phyloP scores from a whole-genome alignment of 2,329 filamentous ascomycete species.

The Hypoxylon sp. region DNA sequence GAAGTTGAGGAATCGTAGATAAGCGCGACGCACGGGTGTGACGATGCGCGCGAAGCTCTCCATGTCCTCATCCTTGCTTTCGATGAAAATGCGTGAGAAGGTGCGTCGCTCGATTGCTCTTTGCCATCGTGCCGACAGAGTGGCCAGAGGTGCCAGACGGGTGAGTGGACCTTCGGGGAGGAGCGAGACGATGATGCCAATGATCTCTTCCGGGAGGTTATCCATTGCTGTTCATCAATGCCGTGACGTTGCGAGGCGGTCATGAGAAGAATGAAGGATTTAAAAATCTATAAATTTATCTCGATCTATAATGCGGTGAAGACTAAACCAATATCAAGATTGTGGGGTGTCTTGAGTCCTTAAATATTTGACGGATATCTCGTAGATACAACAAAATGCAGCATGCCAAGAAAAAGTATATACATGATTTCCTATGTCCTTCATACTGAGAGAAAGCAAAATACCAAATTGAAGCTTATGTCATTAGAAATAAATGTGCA shows the following conservation, averaged over 20 bases:
- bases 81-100: not conserved
- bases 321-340: not conserved
- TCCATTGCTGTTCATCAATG: not conserved
- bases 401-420: not conserved
- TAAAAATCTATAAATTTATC: not conserved
- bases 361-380: not conserved
- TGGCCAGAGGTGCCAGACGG: not conserved
- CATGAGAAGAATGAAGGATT: not conserved
- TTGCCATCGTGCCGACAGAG: constrained; percentile 20
- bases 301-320: not conserved
- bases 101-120: constrained; percentile 10
- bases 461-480: not conserved
- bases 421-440: not conserved
- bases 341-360: not conserved
- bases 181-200: constrained; percentile 7
- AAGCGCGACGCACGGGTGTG: not conserved
- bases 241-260: not conserved
- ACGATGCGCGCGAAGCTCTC: not conserved
- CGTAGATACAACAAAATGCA: not conserved
- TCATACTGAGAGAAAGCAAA: not conserved
- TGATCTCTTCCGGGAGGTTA: constrained; percentile 10
- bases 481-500: not conserved
- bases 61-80: not conserved
- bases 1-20: not conserved
- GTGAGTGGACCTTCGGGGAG: not conserved